These are phyloP conservation scores for Xylariaceae sp. DNA, from an alignment of 2,329 filamentous ascomycete species.

Conservation along the genomic window DNA sequence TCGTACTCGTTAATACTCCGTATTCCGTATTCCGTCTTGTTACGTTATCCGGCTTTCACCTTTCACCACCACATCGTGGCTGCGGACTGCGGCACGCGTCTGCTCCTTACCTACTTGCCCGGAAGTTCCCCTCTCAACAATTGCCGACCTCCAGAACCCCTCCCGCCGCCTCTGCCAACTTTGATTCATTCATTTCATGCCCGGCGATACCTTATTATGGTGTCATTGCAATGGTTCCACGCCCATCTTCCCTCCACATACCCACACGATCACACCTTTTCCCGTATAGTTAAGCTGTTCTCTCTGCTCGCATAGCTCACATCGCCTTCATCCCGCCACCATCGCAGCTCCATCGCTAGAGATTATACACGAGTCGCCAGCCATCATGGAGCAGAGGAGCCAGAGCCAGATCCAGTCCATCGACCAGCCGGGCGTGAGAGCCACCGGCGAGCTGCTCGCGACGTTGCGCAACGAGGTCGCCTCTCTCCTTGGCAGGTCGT, in stretches of 20 bases:
- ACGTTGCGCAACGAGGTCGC: slow-evolving; percentile 69
- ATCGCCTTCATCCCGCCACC: not conserved
- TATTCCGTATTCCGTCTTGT: not conserved
- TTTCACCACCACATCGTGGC: not conserved
- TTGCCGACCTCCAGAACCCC: not conserved
- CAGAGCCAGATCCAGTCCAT: slow-evolving; percentile 43
- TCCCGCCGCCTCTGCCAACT: not conserved
- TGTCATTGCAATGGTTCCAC: slow-evolving; percentile 9
- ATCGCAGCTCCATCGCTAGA: not conserved
- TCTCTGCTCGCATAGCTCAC: not conserved
- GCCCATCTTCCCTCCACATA: not conserved
- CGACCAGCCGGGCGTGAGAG: slow-evolving; percentile 60
- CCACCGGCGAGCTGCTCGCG: slow-evolving; percentile 53
- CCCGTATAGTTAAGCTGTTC: not conserved
- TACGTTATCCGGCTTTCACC: not conserved
- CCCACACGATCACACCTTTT: not conserved
- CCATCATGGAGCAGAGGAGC: slow-evolving; percentile 16
- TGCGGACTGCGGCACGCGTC: not conserved
- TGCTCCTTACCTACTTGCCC: not conserved
- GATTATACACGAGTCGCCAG: not conserved
- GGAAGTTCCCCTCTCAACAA: not conserved
- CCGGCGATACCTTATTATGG: not conserved
- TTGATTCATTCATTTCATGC: not conserved
- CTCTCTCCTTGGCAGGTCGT: slow-evolving; percentile 63
- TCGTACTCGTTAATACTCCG: no score